Evolutionary conservation across 108 stramenopile genomes (phyloP), one percentile per base, ranked within the genome.

Genomic region (Cyclotella atomus): DNA sequence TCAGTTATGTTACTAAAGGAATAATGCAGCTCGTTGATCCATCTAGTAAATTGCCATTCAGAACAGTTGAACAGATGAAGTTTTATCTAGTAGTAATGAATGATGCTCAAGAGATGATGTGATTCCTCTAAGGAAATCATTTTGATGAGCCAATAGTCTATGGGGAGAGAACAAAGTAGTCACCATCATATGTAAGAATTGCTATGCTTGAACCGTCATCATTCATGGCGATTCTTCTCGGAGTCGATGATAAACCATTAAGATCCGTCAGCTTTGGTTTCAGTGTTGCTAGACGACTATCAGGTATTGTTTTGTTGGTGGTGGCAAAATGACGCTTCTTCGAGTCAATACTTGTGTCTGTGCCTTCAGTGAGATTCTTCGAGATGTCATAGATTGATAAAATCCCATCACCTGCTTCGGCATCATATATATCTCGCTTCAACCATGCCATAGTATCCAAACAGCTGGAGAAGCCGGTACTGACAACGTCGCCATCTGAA

Each of bases 311-410:
- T 16, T 7, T 16, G 12, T 68, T 21, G 3, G 0, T 33, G 7
- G 21, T 38, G 17, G 10, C 15, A 14, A 21, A 54, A 1, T 4
- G 29, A 3, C 21, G 66, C 36, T 52, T 52, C 17, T 23, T 50
- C 25, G 35, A 17, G 1, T 36, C 24, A 30, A 38, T 2, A n/a
- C 1, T 8, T 36, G 25, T 2, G 30, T 65, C 1, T 17, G 1
- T 4, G 4, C 6, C 46, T 23, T 46, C 45, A 28, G 2, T 45
- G 14, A 44, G 32, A 46, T 20, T 19, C 10, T 34, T 30, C 16
- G 66, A 68, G 17, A 68, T 68, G 20, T 68, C 66, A 21, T 53
- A 36, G 32, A 68, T 36, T 19, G 50, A 68, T 24, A 53, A 2
- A 21, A 35, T 12, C 4, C 36, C 61, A 19, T 23, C 19, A 41